These are phyloP conservation scores for Phytophthora capsici DNA, from an alignment of 352 stramenopile species.

Conservation along the genomic window DNA sequence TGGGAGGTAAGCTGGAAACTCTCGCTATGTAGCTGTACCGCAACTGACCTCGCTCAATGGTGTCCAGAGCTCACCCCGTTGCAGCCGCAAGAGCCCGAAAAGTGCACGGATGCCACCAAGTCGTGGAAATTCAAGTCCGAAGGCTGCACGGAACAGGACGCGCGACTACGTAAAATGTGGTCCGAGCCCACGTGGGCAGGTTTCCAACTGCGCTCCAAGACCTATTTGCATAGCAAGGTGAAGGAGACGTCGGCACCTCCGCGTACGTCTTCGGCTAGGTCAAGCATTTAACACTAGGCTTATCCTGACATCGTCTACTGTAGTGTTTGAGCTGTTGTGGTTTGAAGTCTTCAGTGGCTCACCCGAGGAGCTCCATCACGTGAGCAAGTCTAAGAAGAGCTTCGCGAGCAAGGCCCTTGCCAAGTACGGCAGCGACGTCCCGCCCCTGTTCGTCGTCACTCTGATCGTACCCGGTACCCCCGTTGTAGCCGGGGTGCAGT, in stretches of 20 bases:
- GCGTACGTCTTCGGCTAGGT: conserved; percentile 41
- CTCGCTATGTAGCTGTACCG: not conserved
- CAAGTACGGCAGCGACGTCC: conserved; percentile 71
- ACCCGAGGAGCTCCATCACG: conserved; percentile 69
- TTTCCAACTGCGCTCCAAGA: conserved; percentile 81
- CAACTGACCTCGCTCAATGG: not conserved
- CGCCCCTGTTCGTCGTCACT: conserved; percentile 78
- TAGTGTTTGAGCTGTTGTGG: conserved; percentile 87
- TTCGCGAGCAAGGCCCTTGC: conserved; percentile 67
- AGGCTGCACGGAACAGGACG: conserved; percentile 48
- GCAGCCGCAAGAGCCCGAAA: conserved; percentile 30
- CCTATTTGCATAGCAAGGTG: conserved; percentile 68
- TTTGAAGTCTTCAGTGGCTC: conserved; percentile 83
- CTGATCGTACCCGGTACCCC: conserved; percentile 75
- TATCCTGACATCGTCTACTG: conserved; percentile 41
- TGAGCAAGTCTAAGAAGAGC: conserved; percentile 71
- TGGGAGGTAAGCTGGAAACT: conserved; percentile 13
- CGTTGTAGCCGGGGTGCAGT: conserved; percentile 74
- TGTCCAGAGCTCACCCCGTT: conserved; percentile 26
- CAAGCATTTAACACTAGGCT: not conserved
- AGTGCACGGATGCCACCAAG: conserved; percentile 45
- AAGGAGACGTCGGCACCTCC: conserved; percentile 68
- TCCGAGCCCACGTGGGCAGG: conserved; percentile 58
- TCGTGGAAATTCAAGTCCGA: conserved; percentile 58
- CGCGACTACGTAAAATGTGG: conserved; percentile 75